Evolutionary conservation across 208 protist genomes (phyloP).

Genomic region (Wallacemonas sp.): DNA sequence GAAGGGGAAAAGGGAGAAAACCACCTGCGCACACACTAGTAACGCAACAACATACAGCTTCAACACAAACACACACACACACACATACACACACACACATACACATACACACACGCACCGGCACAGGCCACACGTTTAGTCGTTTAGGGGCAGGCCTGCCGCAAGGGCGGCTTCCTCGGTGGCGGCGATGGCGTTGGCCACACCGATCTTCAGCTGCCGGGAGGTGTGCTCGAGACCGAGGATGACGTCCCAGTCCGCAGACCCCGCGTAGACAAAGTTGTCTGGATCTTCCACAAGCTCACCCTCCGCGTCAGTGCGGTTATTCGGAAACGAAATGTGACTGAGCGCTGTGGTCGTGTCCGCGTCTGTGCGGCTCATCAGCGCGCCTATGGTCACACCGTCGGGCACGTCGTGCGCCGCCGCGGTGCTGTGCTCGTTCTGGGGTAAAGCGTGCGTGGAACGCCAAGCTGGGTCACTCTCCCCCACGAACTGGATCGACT

Average conservation of each 20-base stretch:
- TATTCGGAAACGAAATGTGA: background rate
- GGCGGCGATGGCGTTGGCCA: conserved; percentile 70
- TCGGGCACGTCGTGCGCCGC: background rate
- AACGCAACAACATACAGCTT: background rate
- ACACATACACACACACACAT: background rate
- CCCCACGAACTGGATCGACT: background rate
- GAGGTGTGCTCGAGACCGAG: conserved; percentile 61
- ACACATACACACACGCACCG: background rate
- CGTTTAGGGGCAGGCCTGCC: background rate
- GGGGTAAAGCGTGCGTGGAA: no score
- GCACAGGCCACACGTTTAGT: background rate
- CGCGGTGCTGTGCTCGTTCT: background rate
- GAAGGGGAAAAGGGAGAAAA: conserved; percentile 7
- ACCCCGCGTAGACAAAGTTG: background rate
- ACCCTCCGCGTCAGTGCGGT: background rate
- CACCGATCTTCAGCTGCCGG: conserved; percentile 71
- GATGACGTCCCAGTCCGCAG: conserved; percentile 32
- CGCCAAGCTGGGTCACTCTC: no score
- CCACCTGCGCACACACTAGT: background rate
- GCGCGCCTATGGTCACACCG: conserved; percentile 1
- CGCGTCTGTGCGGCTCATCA: conserved; percentile 1
- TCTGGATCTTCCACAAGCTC: conserved; percentile 20
- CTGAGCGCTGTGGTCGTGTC: background rate
- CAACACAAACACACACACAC: background rate
- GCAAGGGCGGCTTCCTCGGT: conserved; percentile 21